These are phyloP conservation scores for Trichoderma gracile DNA, from an alignment of 2,329 filamentous ascomycete species.

Conservation along the genomic window DNA sequence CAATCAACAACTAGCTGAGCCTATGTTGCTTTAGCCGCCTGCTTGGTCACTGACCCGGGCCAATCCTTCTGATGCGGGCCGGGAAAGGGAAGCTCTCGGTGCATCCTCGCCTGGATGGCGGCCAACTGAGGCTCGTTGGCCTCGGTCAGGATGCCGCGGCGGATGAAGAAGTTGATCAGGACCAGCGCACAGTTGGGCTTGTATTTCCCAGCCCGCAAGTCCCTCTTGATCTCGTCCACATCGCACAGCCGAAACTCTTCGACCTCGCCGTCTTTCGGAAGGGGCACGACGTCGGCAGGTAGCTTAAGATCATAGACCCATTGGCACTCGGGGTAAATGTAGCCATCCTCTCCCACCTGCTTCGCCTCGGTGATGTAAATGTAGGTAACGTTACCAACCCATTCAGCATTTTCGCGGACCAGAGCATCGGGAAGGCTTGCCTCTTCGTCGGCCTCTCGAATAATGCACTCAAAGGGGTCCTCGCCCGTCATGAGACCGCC, in stretches of 20 bases:
- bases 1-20: conserved; percentile 2
- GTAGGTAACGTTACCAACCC: conserved; percentile 77
- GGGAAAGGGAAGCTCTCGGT: conserved; percentile 79
- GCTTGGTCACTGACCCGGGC: conserved; percentile 32
- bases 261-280: conserved; percentile 85
- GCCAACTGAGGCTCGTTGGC: conserved; percentile 78
- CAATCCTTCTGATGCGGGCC: conserved; percentile 56
- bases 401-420: conserved; percentile 60
- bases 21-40: not conserved
- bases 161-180: conserved; percentile 84
- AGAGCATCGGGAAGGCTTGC: conserved; percentile 73
- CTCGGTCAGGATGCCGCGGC: conserved; percentile 75
- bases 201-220: conserved; percentile 72
- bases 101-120: conserved; percentile 73
- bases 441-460: conserved; percentile 88
- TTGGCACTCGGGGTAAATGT: conserved; percentile 88
- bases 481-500: conserved; percentile 77
- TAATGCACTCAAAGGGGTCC: conserved; percentile 74
- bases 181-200: conserved; percentile 91
- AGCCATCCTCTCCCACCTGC: conserved; percentile 75
- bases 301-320: conserved; percentile 90
- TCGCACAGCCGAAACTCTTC: conserved; percentile 78
- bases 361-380: conserved; percentile 74
- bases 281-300: conserved; percentile 64
- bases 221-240: conserved; percentile 71